Conservation (phyloP, 108 stramenopile species). For the Licmophora abbreviata region DNA sequence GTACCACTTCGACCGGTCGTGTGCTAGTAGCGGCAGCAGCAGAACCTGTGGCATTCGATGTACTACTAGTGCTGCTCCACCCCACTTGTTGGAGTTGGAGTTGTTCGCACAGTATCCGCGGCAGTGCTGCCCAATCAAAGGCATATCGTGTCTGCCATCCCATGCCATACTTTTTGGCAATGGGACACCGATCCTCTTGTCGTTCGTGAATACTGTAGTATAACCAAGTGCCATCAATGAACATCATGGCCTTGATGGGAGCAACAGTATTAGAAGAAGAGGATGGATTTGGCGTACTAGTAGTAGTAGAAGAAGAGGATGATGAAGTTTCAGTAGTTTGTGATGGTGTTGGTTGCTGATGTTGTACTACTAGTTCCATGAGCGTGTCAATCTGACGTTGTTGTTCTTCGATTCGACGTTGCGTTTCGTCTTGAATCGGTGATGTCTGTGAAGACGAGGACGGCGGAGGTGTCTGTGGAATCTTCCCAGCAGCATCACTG, state of each 20-base stretch:
- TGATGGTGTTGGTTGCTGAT: constrained; percentile 11
- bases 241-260: constrained; percentile 78
- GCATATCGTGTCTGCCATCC: constrained; percentile 58
- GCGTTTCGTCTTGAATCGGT: constrained; percentile 14
- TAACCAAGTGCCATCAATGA: constrained; percentile 89
- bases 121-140: constrained; percentile 62
- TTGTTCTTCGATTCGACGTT: constrained; percentile 39
- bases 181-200: constrained; percentile 30
- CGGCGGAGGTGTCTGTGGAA: neutral
- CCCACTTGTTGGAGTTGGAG: constrained; percentile 42
- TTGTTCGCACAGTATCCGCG: constrained; percentile 46
- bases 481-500: neutral
- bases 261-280: constrained; percentile 23
- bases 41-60: neutral
- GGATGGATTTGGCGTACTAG: neutral
- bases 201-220: constrained; percentile 69
- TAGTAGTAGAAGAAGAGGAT: constrained; percentile 1
- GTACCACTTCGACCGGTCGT: constrained; percentile 70
- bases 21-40: constrained; percentile 20
- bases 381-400: constrained; percentile 46
- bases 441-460: neutral
- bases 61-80: constrained; percentile 16
- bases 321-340: neutral
- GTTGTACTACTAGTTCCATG: constrained; percentile 22
- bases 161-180: constrained; percentile 49